Conservation (phyloP, 345 rosid species). For the Dipteronia sinensis region DNA sequence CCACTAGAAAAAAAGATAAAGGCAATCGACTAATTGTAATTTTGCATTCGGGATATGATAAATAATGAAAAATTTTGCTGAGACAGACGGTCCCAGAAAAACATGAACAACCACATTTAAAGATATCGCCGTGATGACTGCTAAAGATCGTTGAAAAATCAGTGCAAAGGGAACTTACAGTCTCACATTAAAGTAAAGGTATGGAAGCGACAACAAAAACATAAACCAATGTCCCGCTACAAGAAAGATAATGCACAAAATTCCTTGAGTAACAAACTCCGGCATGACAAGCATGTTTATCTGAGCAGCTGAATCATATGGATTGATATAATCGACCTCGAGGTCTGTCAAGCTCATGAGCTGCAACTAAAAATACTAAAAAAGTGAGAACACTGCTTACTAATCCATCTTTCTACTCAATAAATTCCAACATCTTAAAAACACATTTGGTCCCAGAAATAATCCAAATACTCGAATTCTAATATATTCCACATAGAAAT, state of each 20-base stretch:
- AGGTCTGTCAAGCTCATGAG: conserved; percentile 43
- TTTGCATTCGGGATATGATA: not conserved
- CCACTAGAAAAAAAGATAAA: not conserved
- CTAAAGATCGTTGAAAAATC: not conserved
- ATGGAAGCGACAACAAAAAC: conserved; percentile 41
- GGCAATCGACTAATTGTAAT: not conserved
- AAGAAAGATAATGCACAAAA: conserved; percentile 35
- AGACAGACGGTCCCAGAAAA: not conserved
- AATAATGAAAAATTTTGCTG: not conserved
- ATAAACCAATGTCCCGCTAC: conserved; percentile 48
- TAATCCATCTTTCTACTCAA: not conserved
- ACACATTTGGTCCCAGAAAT: not conserved
- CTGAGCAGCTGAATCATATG: conserved; percentile 39
- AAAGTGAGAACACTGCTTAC: conserved; percentile 7
- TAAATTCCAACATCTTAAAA: not conserved
- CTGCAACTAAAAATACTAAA: conserved; percentile 30
- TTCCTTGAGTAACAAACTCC: conserved; percentile 41
- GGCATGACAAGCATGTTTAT: conserved; percentile 39
- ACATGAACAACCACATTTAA: not conserved
- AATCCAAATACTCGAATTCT: not conserved
- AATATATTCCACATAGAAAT: not conserved
- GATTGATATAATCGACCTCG: conserved; percentile 47
- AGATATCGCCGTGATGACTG: not conserved
- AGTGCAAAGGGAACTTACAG: conserved; percentile 33
- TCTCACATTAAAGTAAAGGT: conserved; percentile 35